These are phyloP conservation scores for Pyrenophora tritici-repentis DNA, from an alignment of 2,329 filamentous ascomycete genomes.

Conservation along the genomic window DNA sequence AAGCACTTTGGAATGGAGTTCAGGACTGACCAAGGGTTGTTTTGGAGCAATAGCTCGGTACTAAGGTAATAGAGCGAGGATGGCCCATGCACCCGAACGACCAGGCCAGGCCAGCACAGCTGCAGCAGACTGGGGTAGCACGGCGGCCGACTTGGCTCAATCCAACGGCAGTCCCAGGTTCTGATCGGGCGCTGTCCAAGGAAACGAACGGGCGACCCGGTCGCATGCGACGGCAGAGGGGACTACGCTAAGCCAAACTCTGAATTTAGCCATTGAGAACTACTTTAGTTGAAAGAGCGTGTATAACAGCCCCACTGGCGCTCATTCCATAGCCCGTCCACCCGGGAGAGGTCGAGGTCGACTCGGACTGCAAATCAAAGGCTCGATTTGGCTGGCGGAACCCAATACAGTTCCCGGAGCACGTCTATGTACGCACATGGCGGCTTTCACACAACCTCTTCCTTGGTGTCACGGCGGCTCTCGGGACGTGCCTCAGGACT, in stretches of 20 bases:
- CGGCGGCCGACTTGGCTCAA: slow-evolving; percentile 34
- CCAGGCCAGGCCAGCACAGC: slow-evolving; percentile 19
- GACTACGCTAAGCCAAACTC: no score
- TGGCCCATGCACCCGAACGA: slow-evolving; percentile 34
- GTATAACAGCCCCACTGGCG: no score
- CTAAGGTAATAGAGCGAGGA: slow-evolving; percentile 30
- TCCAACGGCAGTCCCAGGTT: slow-evolving; percentile 43
- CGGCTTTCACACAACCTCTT: slow-evolving; percentile 11
- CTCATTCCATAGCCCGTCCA: no score
- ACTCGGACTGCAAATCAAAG: no score
- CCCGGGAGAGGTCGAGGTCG: no score
- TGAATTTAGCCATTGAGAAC: no score
- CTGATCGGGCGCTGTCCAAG: slow-evolving; percentile 28
- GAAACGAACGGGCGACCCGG: slow-evolving; percentile 34
- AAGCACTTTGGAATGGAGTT: slow-evolving; percentile 16
- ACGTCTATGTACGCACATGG: no score
- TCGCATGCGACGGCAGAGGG: slow-evolving; percentile 33
- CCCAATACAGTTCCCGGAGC: no score
- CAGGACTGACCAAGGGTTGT: slow-evolving; percentile 26
- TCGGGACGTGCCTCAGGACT: slow-evolving; percentile 27
- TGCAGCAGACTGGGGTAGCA: slow-evolving; percentile 34
- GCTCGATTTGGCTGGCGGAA: no score
- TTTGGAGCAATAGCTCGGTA: slow-evolving; percentile 27
- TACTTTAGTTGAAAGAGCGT: no score
- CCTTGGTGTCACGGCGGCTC: slow-evolving; percentile 16